phyloP scores from a whole-genome alignment of 2,329 filamentous ascomycete species.

The Pseudocercospora cruenta region DNA sequence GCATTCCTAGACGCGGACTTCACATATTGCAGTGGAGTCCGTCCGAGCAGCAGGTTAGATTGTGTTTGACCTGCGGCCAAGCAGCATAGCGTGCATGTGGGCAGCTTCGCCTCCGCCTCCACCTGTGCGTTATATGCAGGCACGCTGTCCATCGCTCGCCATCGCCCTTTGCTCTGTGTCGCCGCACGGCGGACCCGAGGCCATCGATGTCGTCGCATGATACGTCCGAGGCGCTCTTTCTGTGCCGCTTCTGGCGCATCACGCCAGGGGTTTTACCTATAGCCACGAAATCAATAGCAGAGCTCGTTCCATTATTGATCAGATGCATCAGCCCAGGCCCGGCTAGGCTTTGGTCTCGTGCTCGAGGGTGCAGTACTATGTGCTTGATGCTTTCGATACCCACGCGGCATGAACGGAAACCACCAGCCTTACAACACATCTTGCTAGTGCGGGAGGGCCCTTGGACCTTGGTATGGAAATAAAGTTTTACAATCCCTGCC shows the following conservation, averaged over 20 bases:
- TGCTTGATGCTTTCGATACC: not conserved
- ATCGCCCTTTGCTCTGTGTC: not conserved
- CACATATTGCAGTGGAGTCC: not conserved
- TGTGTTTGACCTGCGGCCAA: not conserved
- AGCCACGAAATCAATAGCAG: not conserved
- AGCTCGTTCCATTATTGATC: not conserved
- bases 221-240: not conserved
- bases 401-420: no score
- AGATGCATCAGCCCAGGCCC: not conserved
- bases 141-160: not conserved
- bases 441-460: not conserved
- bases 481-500: slow-evolving; percentile 3
- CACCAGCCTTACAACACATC: not conserved
- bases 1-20: not conserved
- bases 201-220: not conserved
- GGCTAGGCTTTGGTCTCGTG: not conserved
- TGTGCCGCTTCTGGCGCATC: not conserved
- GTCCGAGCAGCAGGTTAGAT: not conserved
- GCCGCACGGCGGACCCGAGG: not conserved
- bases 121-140: not conserved
- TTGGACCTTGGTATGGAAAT: not conserved
- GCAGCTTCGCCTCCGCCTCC: not conserved
- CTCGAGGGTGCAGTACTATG: not conserved
- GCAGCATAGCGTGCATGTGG: not conserved
- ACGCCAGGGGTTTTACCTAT: not conserved